Base-by-base conservation (phyloP, 2,329 filamentous ascomycete genomes). In the Chrysoporthe puriensis region DNA sequence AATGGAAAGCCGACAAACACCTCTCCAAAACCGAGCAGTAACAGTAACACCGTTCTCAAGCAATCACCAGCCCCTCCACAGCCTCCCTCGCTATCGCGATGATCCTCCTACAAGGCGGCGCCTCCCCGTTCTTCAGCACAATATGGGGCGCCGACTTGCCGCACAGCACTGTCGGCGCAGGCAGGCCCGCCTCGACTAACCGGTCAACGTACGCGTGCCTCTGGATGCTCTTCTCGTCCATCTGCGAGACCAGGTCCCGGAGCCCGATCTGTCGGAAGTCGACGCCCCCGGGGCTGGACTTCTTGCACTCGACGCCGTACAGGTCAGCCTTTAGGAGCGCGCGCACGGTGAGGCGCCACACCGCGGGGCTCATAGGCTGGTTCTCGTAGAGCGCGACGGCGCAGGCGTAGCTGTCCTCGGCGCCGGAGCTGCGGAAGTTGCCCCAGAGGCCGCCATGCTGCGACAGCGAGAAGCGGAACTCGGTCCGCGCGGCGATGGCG, bases 281-380 rank as follows among this genome's bases (percentile, higher is more conserved):
- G 21, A 54, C 50, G 42, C 73, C 71, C 18, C 72, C 72, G 4
- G 21, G 42, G 34, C 60, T 50, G 72, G 70, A 68, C 21, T 34
- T 36, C 9, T 42, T 36, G n/a, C 69, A 63, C 32, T 73, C 72
- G 40, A 85, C 73, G 0, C 87, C 87, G 73, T 89, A 88, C 8
- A 90, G 82, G 72, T 90, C 87, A 14, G 85, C 72, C 67, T 82
- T 83, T 21, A 90, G 76, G 66, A 90, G 77, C 1, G 84, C 83
- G 16, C 86, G 80, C 52, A 88, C 81, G 1, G 81, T 80, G 8
- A 80, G 78, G 46, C 86, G 79, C 87, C 88, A 90, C 71, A 83
- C 75, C 4, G 79, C 76, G 0, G 87, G 86, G 40, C 84, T 79
- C 76, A 89, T 81, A 54, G 79, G 76, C 16, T 78, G 76, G 66